Conservation (phyloP, 371 early-diverging fungal genomes). For the Coemansia sp. region DNA sequence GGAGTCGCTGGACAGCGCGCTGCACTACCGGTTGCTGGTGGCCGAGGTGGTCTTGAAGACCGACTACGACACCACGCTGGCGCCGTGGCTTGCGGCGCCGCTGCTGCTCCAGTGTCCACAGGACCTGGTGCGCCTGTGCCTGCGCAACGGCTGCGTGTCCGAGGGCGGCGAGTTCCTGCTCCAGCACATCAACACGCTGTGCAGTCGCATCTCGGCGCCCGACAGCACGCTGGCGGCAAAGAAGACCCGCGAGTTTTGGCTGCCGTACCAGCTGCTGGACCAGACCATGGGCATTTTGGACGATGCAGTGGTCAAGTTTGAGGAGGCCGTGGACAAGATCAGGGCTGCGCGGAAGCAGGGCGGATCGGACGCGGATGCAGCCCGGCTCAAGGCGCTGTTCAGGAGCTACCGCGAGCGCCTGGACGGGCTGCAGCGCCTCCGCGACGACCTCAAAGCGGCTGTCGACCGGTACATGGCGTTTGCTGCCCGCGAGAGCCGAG, state of each 20-base stretch:
- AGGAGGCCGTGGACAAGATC: constrained; percentile 35
- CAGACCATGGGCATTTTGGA: constrained; percentile 46
- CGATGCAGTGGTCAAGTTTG: constrained; percentile 37
- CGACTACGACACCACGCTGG: constrained; percentile 39
- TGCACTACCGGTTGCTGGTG: constrained; percentile 42
- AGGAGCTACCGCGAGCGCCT: constrained; percentile 37
- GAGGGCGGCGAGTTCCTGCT: constrained; percentile 49
- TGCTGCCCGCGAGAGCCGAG: constrained; percentile 43
- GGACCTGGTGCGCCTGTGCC: constrained; percentile 53
- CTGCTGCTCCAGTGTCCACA: constrained; percentile 48
- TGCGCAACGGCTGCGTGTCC: constrained; percentile 47
- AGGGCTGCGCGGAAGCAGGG: constrained; percentile 22
- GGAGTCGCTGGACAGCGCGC: constrained; percentile 24
- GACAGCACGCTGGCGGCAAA: constrained; percentile 4
- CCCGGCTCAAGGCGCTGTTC: constrained; percentile 22
- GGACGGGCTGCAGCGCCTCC: constrained; percentile 23
- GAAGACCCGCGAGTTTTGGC: constrained; percentile 45
- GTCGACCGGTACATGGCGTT: constrained; percentile 38
- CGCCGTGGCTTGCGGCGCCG: constrained; percentile 50
- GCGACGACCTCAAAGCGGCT: constrained; percentile 12
- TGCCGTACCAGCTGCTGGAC: constrained; percentile 53
- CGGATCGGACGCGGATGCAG: constrained; percentile 1
- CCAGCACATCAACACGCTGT: constrained; percentile 35
- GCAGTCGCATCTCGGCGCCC: constrained; percentile 17
- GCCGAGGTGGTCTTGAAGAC: constrained; percentile 43